These are phyloP conservation scores for Gypsophila paniculata DNA, from an alignment of 179 eudicot species.

Conservation along the genomic window DNA sequence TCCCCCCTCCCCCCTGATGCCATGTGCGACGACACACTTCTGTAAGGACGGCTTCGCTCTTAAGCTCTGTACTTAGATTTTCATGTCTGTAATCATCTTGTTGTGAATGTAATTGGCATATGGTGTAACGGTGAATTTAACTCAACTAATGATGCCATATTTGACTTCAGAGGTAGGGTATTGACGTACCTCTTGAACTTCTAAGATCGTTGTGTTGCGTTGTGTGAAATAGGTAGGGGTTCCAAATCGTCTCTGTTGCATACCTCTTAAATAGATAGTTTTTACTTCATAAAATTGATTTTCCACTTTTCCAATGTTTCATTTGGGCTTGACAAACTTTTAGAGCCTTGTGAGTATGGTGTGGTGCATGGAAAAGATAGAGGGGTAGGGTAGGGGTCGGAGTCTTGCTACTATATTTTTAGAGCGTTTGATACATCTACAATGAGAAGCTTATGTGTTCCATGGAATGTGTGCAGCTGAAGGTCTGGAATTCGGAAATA, in stretches of 20 bases:
- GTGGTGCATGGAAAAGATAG: not conserved
- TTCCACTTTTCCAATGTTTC: not conserved
- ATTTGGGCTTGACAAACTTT: not conserved
- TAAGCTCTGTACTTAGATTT: too few relatives aligned
- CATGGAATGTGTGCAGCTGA: constrained; percentile 52
- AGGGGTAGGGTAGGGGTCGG: not conserved
- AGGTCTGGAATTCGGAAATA: constrained; percentile 80
- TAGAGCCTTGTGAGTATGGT: not conserved
- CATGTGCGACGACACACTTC: too few relatives aligned
- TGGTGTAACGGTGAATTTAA: not conserved
- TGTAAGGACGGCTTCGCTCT: too few relatives aligned
- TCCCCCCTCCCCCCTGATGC: too few relatives aligned
- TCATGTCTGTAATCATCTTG: not conserved
- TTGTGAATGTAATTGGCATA: not conserved
- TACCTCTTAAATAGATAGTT: not conserved
- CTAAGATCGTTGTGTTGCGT: not conserved
- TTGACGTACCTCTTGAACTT: too few relatives aligned
- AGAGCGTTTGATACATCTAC: not conserved
- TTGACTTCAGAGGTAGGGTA: too few relatives aligned
- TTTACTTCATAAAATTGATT: not conserved
- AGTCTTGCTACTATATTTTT: not conserved
- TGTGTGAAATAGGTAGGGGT: not conserved
- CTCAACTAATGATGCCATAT: not conserved
- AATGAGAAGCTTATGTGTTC: not conserved
- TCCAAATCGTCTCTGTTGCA: not conserved